Conservation (phyloP, 2,329 filamentous ascomycete species). For the Alternaria sp. region DNA sequence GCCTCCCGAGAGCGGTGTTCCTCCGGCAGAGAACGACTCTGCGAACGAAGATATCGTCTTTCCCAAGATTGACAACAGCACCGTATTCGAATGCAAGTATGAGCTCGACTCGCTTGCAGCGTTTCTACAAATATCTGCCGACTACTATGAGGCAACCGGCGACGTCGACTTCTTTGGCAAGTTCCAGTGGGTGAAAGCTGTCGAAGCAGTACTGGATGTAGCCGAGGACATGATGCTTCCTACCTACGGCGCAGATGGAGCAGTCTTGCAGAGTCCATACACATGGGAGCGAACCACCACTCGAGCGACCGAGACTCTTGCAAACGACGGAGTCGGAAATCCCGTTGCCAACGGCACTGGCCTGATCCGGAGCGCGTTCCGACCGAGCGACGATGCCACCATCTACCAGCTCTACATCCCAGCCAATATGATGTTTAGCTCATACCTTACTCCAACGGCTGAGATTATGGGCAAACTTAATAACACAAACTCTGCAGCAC, state of each 20-base stretch:
- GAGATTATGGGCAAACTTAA: conserved; percentile 60
- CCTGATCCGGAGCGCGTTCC: conserved; percentile 57
- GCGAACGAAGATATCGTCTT: conserved; percentile 51
- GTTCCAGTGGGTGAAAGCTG: conserved; percentile 55
- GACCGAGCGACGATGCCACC: conserved; percentile 58
- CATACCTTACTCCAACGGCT: conserved; percentile 63
- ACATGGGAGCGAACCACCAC: conserved; percentile 53
- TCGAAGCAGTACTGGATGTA: conserved; percentile 54
- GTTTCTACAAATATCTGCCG: conserved; percentile 56
- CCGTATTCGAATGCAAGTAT: conserved; percentile 62
- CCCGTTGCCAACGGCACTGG: conserved; percentile 57
- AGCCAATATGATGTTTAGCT: conserved; percentile 73
- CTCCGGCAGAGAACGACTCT: conserved; percentile 47
- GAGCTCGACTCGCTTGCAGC: conserved; percentile 60
- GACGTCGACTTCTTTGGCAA: conserved; percentile 57
- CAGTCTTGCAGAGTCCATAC: conserved; percentile 53
- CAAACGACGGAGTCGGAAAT: conserved; percentile 61
- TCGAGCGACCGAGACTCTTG: conserved; percentile 55
- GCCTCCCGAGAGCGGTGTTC: conserved; percentile 55
- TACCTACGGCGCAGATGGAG: conserved; percentile 56
- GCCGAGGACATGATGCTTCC: conserved; percentile 56
- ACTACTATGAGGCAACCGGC: conserved; percentile 58
- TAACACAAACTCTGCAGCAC: conserved; percentile 52
- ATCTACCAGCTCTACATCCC: conserved; percentile 59
- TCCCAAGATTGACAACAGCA: conserved; percentile 51